Conservation (phyloP, 164 flowering plant genomes). For the Annona squamosa region DNA sequence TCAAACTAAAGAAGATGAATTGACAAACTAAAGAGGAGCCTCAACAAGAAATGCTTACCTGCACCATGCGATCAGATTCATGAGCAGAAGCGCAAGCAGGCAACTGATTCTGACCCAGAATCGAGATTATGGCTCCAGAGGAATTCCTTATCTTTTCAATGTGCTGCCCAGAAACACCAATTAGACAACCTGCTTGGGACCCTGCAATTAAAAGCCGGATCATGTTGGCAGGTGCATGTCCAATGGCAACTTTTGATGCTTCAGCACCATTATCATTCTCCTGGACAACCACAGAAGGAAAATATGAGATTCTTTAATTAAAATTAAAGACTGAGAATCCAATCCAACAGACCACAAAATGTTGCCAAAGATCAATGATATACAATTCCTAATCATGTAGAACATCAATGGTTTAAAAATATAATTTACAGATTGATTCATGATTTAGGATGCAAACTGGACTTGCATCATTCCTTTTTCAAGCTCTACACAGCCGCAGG, state of each 20-base stretch:
- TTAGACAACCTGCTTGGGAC: slow-evolving; percentile 85
- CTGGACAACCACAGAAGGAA: slow-evolving; percentile 20
- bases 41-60: slow-evolving; percentile 35
- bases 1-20: background rate
- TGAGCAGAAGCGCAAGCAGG: slow-evolving; percentile 87
- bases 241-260: slow-evolving; percentile 34
- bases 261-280: slow-evolving; percentile 41
- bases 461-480: too few species aligned
- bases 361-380: background rate
- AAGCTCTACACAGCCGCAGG: too few species aligned
- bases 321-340: background rate
- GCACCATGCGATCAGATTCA: slow-evolving; percentile 87
- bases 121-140: slow-evolving; percentile 62
- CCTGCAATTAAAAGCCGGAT: slow-evolving; percentile 87
- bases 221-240: slow-evolving; percentile 62
- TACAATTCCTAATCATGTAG: too few species aligned
- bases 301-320: background rate
- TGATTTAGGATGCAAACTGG: too few species aligned
- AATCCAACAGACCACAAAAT: background rate
- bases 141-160: slow-evolving; percentile 68
- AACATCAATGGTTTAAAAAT: too few species aligned
- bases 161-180: slow-evolving; percentile 82
- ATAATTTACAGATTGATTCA: too few species aligned
- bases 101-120: slow-evolving; percentile 70
- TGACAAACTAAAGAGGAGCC: background rate